Evolutionary conservation across 495 filamentous ascomycete genomes (phyloP), one percentile per base, ranked within the genome.

Genomic region (Aspergillus saccharolyticus): DNA sequence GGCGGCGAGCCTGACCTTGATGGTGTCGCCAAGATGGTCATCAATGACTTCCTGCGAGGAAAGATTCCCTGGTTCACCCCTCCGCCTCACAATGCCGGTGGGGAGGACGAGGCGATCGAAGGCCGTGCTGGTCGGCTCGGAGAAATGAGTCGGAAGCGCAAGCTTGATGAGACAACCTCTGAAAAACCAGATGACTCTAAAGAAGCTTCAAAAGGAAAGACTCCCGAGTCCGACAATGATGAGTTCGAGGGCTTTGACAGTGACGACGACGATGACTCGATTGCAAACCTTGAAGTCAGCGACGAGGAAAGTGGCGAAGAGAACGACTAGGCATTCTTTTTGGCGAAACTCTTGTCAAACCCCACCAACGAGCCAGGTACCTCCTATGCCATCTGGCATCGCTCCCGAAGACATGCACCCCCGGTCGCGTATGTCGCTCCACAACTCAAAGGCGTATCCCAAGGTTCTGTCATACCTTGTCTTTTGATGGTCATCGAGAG

Each of bases 11-110:
- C 91, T 15, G 94, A 97, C 70, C 71, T 96, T 54, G 91, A 96
- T 66, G 90, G 90, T 61, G 91, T 96, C 43, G 92, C 92, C 16
- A 96, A 96, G 72, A 95, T 94, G 83, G 89, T 96, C 0, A 75
- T 96, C 63, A 96, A 96, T 67, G 94, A 98, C 63, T 97, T 97
- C 63, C 82, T 97, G 58, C 74, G 94, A 50, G 94, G 94, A 30
- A 97, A 96, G 71, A 84, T 96, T 18, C 94, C 94, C 7, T 98
- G 94, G 94, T 98, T 89, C 67, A 93, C 89, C 4, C 85, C 89
- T 16, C 86, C 90, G 8, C 94, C 94, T 16, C 68, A 81, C 8
- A 66, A 72, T 24, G 81, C 83, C 61, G 84, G 66, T 47, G 70
- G 72, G 9, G 78, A 75, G 15, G 77, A 80, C 21, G 80, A 73